Percentiles rank a stretch among this genome's conserved stretches.
Evolutionary conservation across 106 monocot genomes (phyloP).

Genomic region (Allium cepa): DNA sequence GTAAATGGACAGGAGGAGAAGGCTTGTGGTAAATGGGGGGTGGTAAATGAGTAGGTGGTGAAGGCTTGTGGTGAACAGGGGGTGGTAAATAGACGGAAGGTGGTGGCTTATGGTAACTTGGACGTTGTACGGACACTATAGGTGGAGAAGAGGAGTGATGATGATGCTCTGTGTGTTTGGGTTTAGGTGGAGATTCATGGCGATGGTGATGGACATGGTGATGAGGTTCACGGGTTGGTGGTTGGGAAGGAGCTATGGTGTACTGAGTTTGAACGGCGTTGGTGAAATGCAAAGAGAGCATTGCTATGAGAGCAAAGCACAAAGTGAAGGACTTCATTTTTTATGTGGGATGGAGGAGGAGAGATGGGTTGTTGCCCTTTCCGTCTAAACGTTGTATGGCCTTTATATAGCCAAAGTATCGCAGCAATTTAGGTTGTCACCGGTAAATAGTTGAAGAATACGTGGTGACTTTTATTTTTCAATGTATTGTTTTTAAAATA

Average conservation of each 20-base stretch:
- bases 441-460: no score
- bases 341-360: neutral
- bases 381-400: neutral
- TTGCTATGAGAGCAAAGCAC: slow-evolving; percentile 1
- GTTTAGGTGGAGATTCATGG: neutral
- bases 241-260: neutral
- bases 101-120: no score
- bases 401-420: neutral
- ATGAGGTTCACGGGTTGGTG: neutral
- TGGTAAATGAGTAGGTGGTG: neutral
- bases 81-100: no score
- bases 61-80: neutral
- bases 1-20: neutral
- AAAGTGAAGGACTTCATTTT: slow-evolving; percentile 5
- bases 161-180: neutral
- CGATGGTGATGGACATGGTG: neutral
- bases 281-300: slow-evolving; percentile 7
- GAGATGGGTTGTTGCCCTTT: neutral
- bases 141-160: neutral
- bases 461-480: no score
- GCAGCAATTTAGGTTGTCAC: no score
- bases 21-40: neutral
- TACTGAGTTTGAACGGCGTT: neutral
- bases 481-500: no score
- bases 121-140: no score